Conservation (phyloP, 1,284 basidiomycete genomes). For the Ceratobasidium sp. region DNA sequence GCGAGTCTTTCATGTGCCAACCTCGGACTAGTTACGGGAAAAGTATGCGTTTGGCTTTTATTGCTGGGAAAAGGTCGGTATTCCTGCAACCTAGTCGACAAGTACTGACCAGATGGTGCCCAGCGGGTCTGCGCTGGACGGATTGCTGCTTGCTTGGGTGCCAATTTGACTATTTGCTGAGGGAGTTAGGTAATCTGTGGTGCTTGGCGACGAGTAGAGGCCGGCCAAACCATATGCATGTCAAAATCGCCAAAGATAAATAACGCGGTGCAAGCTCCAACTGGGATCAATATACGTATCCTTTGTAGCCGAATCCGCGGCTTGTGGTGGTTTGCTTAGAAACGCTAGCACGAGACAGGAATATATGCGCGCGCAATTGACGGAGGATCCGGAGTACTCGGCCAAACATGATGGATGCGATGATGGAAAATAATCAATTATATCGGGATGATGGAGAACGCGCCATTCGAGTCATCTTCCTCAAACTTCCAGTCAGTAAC, state of each 20-base stretch:
- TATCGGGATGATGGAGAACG: neutral
- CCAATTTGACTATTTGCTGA: neutral
- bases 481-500: conserved; percentile 40
- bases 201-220: too few relatives aligned
- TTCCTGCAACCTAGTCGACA: neutral
- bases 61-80: neutral
- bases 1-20: neutral
- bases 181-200: neutral
- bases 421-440: too few relatives aligned
- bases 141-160: neutral
- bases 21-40: neutral
- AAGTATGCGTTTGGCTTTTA: neutral
- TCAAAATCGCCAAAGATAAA: neutral
- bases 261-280: too few relatives aligned
- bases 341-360: too few relatives aligned
- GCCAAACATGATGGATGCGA: too few relatives aligned
- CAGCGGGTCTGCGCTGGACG: neutral
- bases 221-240: neutral
- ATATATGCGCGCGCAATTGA: too few relatives aligned
- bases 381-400: too few relatives aligned
- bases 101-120: neutral
- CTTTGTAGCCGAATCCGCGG: too few relatives aligned
- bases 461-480: conserved; percentile 7
- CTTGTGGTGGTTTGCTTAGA: too few relatives aligned
- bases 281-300: too few relatives aligned